A percentile compares a stretch with the other conserved stretches of the same genome.
Conservation (phyloP, 192 early-diverging fungal genomes). For the Jimgerdemannia flammicorona region DNA sequence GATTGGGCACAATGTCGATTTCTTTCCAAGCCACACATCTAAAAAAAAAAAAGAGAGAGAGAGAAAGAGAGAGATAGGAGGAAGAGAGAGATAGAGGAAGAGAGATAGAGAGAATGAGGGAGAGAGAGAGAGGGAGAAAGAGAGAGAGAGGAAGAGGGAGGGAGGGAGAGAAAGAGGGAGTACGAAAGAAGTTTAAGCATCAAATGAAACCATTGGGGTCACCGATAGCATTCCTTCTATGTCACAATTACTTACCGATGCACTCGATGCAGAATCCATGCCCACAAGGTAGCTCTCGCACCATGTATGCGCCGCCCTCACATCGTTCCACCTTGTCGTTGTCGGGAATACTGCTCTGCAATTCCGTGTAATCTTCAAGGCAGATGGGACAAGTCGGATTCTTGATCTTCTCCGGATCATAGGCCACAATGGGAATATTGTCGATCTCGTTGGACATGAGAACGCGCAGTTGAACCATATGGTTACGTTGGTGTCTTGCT, state of each 20-base stretch:
- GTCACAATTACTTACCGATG: slow-evolving; percentile 20
- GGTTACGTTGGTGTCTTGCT: not conserved
- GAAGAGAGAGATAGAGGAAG: not conserved
- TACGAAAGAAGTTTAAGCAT: no score
- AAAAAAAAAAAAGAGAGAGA: not conserved
- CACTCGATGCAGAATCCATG: slow-evolving; percentile 35
- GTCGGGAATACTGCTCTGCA: not conserved
- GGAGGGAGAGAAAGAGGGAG: not conserved
- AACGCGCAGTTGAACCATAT: not conserved
- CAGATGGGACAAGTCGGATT: slow-evolving; percentile 35
- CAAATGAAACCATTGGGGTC: no score
- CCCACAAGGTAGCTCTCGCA: slow-evolving; percentile 32
- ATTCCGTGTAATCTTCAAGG: slow-evolving; percentile 23
- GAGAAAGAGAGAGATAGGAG: no score
- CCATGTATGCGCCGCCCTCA: not conserved
- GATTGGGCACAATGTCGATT: not conserved
- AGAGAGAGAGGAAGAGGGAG: not conserved
- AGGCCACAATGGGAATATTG: slow-evolving; percentile 19
- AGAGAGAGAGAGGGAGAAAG: not conserved
- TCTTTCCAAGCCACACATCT: not conserved
- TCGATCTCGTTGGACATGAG: slow-evolving; percentile 21
- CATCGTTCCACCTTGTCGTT: not conserved
- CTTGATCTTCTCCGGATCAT: slow-evolving; percentile 16
- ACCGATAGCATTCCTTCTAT: no score
- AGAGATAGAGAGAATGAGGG: not conserved